These are phyloP conservation scores for Groenewaldozyma salmanticensis DNA, from an alignment of 805 yeast species.

Conservation along the genomic window DNA sequence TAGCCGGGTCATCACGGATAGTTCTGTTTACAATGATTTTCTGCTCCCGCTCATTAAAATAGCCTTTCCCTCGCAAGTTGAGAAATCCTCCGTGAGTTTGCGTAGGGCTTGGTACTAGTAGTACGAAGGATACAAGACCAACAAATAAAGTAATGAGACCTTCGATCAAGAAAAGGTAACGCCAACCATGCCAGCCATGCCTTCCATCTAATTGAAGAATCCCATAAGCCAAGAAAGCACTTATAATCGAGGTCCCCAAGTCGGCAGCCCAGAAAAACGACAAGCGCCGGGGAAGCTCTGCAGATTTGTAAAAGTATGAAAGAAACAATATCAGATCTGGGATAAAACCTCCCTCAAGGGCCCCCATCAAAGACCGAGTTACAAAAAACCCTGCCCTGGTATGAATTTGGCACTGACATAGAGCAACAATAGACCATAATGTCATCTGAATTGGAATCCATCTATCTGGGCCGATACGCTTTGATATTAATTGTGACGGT, in stretches of 20 bases:
- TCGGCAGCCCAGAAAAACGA: slow-evolving; percentile 52
- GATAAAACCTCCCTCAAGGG: slow-evolving; percentile 63
- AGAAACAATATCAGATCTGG: slow-evolving; percentile 56
- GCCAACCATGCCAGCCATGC: slow-evolving; percentile 45
- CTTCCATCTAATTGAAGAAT: slow-evolving; percentile 41
- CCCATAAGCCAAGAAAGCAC: slow-evolving; percentile 46
- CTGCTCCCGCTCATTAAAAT: slow-evolving; percentile 48
- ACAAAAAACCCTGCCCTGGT: slow-evolving; percentile 35
- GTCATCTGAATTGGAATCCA: slow-evolving; percentile 55
- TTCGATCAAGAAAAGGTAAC: slow-evolving; percentile 57
- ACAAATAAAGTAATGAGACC: slow-evolving; percentile 47
- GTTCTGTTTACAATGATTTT: slow-evolving; percentile 51
- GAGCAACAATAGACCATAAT: slow-evolving; percentile 51
- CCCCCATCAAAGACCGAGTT: slow-evolving; percentile 40
- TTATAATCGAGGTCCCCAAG: slow-evolving; percentile 36
- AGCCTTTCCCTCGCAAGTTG: slow-evolving; percentile 35
- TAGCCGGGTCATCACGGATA: slow-evolving; percentile 52
- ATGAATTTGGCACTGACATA: slow-evolving; percentile 39
- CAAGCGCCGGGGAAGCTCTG: slow-evolving; percentile 49
- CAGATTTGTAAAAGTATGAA: slow-evolving; percentile 52
- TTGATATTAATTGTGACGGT: slow-evolving; percentile 59
- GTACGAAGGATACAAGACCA: slow-evolving; percentile 38
- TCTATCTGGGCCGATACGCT: slow-evolving; percentile 52
- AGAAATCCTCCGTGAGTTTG: slow-evolving; percentile 40
- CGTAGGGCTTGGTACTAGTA: slow-evolving; percentile 44